Evolutionary conservation across 176 grass and related monocot genomes (phyloP).

Genomic region (Musa itinerans): DNA sequence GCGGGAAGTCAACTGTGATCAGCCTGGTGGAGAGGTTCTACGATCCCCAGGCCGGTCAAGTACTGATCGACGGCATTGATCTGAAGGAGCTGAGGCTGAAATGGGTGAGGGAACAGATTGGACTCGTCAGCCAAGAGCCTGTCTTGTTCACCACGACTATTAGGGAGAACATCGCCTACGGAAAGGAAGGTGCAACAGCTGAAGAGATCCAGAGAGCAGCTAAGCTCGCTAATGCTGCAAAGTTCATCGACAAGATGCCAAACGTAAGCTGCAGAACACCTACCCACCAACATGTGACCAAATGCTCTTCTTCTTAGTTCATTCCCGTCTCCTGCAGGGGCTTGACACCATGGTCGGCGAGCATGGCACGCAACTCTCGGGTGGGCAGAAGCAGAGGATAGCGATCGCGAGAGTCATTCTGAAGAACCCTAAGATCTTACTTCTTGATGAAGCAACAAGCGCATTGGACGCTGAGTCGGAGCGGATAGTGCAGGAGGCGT

Average conservation of each 20-base stretch:
- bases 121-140: slow-evolving; percentile 70
- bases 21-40: slow-evolving; percentile 73
- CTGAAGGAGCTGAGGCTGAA: slow-evolving; percentile 46
- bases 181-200: slow-evolving; percentile 47
- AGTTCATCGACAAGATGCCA: slow-evolving; percentile 56
- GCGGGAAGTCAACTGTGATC: slow-evolving; percentile 69
- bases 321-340: slow-evolving; percentile 29
- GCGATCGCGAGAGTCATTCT: slow-evolving; percentile 74
- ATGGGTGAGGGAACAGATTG: slow-evolving; percentile 60
- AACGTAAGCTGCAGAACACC: slow-evolving; percentile 21
- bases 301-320: background rate
- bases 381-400: slow-evolving; percentile 75
- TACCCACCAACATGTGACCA: background rate
- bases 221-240: slow-evolving; percentile 65
- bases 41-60: slow-evolving; percentile 60
- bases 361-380: slow-evolving; percentile 63
- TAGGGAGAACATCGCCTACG: slow-evolving; percentile 58
- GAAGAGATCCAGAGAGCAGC: slow-evolving; percentile 51
- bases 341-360: slow-evolving; percentile 74
- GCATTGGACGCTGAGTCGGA: slow-evolving; percentile 76
- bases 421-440: slow-evolving; percentile 63
- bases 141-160: slow-evolving; percentile 68
- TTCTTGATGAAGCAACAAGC: slow-evolving; percentile 74
- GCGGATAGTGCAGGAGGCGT: slow-evolving; percentile 57
- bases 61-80: slow-evolving; percentile 64